phyloP scores from a whole-genome alignment of 208 protist species.

The Acanthamoeba lenticulata region DNA sequence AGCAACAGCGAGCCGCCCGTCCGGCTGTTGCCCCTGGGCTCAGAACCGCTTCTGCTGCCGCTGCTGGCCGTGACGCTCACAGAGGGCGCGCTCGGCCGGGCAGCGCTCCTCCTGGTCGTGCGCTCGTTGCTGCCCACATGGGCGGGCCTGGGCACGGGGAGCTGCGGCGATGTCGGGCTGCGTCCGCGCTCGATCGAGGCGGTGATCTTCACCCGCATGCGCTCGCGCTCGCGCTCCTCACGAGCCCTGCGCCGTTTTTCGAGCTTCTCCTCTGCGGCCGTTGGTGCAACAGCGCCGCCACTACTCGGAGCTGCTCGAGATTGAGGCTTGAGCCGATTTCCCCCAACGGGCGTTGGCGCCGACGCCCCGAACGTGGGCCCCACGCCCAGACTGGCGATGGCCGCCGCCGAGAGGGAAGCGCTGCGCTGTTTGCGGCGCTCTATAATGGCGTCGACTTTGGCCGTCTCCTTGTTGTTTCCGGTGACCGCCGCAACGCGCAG shows the following conservation, averaged over 20 bases:
- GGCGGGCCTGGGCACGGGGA: neutral
- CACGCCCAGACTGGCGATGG: neutral
- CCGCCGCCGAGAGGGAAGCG: neutral
- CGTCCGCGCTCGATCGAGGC: conserved; percentile 7
- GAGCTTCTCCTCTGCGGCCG: neutral
- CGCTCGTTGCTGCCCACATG: neutral
- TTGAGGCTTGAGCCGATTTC: neutral
- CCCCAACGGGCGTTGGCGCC: neutral
- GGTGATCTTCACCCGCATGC: conserved; percentile 2
- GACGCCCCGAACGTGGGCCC: neutral
- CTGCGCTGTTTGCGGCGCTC: neutral
- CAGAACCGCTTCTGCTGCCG: no score
- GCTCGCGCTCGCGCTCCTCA: neutral
- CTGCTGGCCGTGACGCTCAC: no score
- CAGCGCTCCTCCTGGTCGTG: neutral
- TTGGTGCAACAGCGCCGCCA: neutral
- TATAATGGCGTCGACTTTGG: neutral
- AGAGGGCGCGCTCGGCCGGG: neutral
- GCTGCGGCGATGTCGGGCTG: neutral
- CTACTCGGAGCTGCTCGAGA: neutral
- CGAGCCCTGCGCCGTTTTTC: neutral
- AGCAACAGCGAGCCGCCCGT: neutral
- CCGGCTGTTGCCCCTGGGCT: neutral
- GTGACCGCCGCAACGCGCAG: neutral
- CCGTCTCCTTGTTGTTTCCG: neutral